Evolutionary conservation across 2,329 filamentous ascomycete species (phyloP).

Genomic region (Fusarium subtropicale): DNA sequence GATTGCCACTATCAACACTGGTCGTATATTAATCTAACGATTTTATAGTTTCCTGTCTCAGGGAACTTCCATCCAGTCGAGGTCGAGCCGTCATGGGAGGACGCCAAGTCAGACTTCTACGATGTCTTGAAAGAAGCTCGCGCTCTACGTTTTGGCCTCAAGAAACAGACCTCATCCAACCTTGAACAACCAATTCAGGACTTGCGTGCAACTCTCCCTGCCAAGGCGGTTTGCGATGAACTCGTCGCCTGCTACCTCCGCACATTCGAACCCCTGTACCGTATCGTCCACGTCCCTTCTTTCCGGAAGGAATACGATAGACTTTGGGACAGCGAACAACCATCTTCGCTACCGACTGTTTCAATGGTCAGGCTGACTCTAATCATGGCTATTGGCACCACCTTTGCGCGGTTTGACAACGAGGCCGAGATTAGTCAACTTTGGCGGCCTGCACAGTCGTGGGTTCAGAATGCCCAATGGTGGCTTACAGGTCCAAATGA

Average conservation of each 20-base stretch:
- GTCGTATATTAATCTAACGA: constrained; percentile 6
- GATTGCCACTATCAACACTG: too few species aligned
- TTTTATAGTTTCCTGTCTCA: constrained; percentile 40
- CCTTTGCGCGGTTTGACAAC: constrained; percentile 28
- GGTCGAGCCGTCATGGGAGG: constrained; percentile 42
- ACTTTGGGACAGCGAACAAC: constrained; percentile 31
- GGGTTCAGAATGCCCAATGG: constrained; percentile 47
- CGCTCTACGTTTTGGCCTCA: constrained; percentile 34
- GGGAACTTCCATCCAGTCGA: constrained; percentile 44
- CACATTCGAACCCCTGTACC: constrained; percentile 45
- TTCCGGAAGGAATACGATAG: constrained; percentile 42
- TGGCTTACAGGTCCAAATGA: constrained; percentile 45
- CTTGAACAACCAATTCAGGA: constrained; percentile 40
- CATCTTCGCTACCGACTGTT: constrained; percentile 15
- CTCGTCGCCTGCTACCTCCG: constrained; percentile 44
- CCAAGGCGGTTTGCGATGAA: constrained; percentile 34
- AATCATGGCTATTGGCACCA: constrained; percentile 43
- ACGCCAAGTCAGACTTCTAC: constrained; percentile 43
- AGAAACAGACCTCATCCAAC: constrained; percentile 24
- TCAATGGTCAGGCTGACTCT: constrained; percentile 41
- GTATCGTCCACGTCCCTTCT: constrained; percentile 42
- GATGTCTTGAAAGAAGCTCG: constrained; percentile 41
- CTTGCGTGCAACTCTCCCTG: constrained; percentile 34
- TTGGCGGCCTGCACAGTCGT: constrained; percentile 38
- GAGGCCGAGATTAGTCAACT: constrained; percentile 32